Conservation (phyloP, 2,329 filamentous ascomycete genomes). For the Cytospora schulzeri region DNA sequence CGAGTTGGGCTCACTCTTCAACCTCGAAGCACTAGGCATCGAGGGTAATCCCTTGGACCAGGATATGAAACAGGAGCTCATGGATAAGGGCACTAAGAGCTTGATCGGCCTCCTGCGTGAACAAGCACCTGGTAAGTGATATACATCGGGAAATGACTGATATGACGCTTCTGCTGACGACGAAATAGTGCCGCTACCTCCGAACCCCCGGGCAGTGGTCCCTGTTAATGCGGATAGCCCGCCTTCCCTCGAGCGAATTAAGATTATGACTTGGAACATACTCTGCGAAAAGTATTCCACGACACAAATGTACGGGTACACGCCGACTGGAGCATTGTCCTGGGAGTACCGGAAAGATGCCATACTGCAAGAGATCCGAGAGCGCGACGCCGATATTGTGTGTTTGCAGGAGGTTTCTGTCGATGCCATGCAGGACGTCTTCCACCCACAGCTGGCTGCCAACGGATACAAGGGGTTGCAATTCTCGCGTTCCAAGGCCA, state of each 20-base stretch:
- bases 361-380: constrained; percentile 80
- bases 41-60: constrained; percentile 86
- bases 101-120: constrained; percentile 83
- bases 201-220: constrained; percentile 74
- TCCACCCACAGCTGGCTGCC: constrained; percentile 82
- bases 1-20: constrained; percentile 86
- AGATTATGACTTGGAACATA: constrained; percentile 92
- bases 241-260: constrained; percentile 68
- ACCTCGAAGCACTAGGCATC: constrained; percentile 85
- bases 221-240: constrained; percentile 71
- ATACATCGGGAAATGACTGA: not conserved
- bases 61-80: constrained; percentile 76
- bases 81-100: constrained; percentile 84
- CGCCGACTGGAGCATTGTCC: constrained; percentile 74
- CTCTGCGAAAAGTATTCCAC: constrained; percentile 94
- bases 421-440: constrained; percentile 88
- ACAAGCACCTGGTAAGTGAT: constrained; percentile 73
- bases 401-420: constrained; percentile 93
- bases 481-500: constrained; percentile 85
- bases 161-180: not conserved
- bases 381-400: constrained; percentile 82
- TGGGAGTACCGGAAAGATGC: constrained; percentile 87
- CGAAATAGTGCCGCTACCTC: constrained; percentile 71
- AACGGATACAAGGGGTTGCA: constrained; percentile 93
- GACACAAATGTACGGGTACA: constrained; percentile 83